Evolutionary conservation across 1,139 yeast species (phyloP).

Genomic region (Blastobotrys proliferans): DNA sequence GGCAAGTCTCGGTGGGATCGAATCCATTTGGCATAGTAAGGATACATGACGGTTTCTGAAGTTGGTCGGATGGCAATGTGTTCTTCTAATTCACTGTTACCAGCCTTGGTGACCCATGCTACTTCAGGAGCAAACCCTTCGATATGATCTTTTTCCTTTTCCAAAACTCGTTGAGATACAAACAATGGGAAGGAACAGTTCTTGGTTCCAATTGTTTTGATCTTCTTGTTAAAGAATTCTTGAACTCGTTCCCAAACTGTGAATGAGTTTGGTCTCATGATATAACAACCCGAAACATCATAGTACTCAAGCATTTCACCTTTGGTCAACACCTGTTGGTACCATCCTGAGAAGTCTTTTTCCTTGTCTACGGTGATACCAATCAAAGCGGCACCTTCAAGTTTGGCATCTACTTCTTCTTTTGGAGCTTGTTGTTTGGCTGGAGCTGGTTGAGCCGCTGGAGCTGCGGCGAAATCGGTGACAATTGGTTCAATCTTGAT

Average conservation of each 20-base stretch:
- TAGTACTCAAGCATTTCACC: slow-evolving; percentile 98
- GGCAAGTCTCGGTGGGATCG: slow-evolving; percentile 98
- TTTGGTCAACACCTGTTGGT: slow-evolving; percentile 85
- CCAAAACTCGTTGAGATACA: slow-evolving; percentile 86
- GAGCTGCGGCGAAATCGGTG: slow-evolving; percentile 58
- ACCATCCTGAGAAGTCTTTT: slow-evolving; percentile 94
- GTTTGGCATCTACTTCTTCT: too few relatives aligned
- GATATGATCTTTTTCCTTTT: slow-evolving; percentile 96
- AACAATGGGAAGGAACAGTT: slow-evolving; percentile 99
- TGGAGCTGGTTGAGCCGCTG: slow-evolving; percentile 39
- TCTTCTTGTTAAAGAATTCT: slow-evolving; percentile 73
- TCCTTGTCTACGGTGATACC: slow-evolving; percentile 95
- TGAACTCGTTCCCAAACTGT: slow-evolving; percentile 94
- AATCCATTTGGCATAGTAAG: slow-evolving; percentile 98
- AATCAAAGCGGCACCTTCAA: slow-evolving; percentile 87
- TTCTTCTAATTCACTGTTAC: slow-evolving; percentile 89
- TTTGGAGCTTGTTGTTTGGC: slow-evolving; percentile 26
- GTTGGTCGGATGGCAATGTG: slow-evolving; percentile 99
- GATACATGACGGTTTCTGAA: slow-evolving; percentile 99
- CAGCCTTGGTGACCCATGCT: slow-evolving; percentile 99
- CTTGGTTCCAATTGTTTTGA: slow-evolving; percentile 84
- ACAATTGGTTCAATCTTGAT: slow-evolving; percentile 59
- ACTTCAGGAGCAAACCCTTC: slow-evolving; percentile 99
- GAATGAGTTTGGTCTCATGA: slow-evolving; percentile 94
- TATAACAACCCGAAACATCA: slow-evolving; percentile 98